Conservation (phyloP, 495 filamentous ascomycete species). For the Trichocladium antarcticum region DNA sequence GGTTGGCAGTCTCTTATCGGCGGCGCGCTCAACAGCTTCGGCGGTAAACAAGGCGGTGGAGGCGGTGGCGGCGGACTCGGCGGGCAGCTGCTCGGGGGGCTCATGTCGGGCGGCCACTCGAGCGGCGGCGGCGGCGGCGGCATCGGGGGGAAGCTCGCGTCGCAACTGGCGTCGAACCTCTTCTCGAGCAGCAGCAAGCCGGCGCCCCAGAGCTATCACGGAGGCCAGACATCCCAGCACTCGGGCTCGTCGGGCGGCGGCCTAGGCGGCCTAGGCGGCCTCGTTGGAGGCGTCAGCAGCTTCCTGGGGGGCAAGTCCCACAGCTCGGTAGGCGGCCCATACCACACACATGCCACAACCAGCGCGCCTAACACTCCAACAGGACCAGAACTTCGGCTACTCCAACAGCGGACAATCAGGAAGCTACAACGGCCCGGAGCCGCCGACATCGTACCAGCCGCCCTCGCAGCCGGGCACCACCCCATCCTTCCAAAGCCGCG, state of each 20-base stretch:
- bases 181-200: conserved; percentile 34
- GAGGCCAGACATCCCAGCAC: conserved; percentile 22
- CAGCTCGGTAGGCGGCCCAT: conserved; percentile 18
- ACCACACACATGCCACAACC: conserved; percentile 7
- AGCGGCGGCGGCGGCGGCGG: conserved; percentile 25
- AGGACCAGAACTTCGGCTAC: conserved; percentile 41
- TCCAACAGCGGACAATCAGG: conserved; percentile 36
- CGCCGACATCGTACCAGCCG: conserved; percentile 28
- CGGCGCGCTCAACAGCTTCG: conserved; percentile 15
- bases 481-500: conserved; percentile 7
- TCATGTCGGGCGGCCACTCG: conserved; percentile 19
- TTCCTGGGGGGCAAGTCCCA: conserved; percentile 34
- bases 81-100: conserved; percentile 21
- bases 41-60: conserved; percentile 13
- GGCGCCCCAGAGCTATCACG: conserved; percentile 29
- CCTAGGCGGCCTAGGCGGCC: conserved; percentile 34
- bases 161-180: conserved; percentile 36
- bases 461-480: conserved; percentile 12
- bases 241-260: conserved; percentile 24
- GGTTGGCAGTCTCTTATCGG: conserved; percentile 20
- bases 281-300: conserved; percentile 35
- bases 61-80: conserved; percentile 22
- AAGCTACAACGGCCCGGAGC: conserved; percentile 39
- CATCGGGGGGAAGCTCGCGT: conserved; percentile 34
- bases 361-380: background rate